Base-by-base conservation (phyloP, 805 yeast genomes). In the Saccharomycodes ludwigii region DNA sequence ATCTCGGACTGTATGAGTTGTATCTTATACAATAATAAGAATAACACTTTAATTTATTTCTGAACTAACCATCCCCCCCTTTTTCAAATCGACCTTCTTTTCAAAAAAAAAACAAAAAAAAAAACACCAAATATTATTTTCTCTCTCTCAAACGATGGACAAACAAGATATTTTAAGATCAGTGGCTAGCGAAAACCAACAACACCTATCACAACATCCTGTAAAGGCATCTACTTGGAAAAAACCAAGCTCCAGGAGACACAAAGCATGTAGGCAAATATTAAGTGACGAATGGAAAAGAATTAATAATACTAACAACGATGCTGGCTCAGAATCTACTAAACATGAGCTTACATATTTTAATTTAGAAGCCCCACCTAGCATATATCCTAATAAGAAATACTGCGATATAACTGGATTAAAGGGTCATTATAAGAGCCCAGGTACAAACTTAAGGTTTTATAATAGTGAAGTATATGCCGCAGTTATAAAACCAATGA, bases 331-430 rank as follows among this genome's bases (percentile, higher is more conserved):
- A 14, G 46, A 43, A 19, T 41, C 46, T 22, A 48, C 54, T 21
- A 56, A 60, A 26, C 66, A 73, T 37, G 65, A 71, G 5, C 74
- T 84, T 8, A 80, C 88, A 1, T 81, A 71, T 53, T 67, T 73
- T 38, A 69, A 76, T 23, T 59, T 86, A 5, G 71, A 71, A 18
- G 94, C 95, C 0, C 94, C 95, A 3, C 97, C 97, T 1, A 78
- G 91, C 3, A 56, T 85, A 41, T 26, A 62, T 40, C 97, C 97
- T 0, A 59, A 65, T 12, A 83, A 78, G 57, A 77, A 74, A 40
- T 86, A 84, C 56, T 88, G 98, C 54, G 98, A 91, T 50, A 74
- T 88, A 29, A 88, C 97, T 0, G 98, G 98, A 0, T 60, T 88
- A 14, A 76, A 72, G 30, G 88, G 85, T 4, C 21, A 68, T 88